A percentile compares a stretch with the other conserved stretches of the same genome.
phyloP scores from a whole-genome alignment of 1,139 yeast genomes.

The Debaryomyces subglobosus region DNA sequence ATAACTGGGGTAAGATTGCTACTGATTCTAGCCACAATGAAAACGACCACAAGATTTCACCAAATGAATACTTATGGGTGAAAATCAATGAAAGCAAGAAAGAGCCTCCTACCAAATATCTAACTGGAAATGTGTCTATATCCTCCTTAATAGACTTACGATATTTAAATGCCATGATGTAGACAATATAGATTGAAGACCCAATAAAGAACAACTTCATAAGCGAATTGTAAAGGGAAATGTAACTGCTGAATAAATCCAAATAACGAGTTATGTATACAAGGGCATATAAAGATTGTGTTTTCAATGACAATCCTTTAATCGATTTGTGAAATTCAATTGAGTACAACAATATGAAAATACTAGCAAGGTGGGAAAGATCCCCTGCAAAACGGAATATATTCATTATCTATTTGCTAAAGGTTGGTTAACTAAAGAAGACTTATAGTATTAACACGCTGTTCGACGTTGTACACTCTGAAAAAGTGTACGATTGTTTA shows the following conservation, averaged over 20 bases:
- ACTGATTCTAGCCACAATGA: slow-evolving; percentile 87
- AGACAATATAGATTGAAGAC: slow-evolving; percentile 75
- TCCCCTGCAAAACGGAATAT: slow-evolving; percentile 71
- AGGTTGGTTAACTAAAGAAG: neutral
- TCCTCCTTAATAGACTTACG: slow-evolving; percentile 54
- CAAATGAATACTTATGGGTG: slow-evolving; percentile 61
- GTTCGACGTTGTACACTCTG: neutral
- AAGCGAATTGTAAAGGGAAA: slow-evolving; percentile 72
- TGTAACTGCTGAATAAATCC: slow-evolving; percentile 62
- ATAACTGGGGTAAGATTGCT: slow-evolving; percentile 90
- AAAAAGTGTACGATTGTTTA: neutral
- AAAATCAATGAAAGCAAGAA: slow-evolving; percentile 62
- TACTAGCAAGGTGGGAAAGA: slow-evolving; percentile 79
- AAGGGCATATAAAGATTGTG: slow-evolving; percentile 76
- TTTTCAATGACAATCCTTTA: slow-evolving; percentile 85
- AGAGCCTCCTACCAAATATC: slow-evolving; percentile 70
- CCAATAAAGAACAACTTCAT: slow-evolving; percentile 83
- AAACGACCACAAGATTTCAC: slow-evolving; percentile 76
- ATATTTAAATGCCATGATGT: slow-evolving; percentile 67
- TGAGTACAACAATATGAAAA: slow-evolving; percentile 71
- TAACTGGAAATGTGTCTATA: slow-evolving; percentile 74
- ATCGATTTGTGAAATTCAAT: slow-evolving; percentile 69
- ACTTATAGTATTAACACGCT: slow-evolving; percentile 8
- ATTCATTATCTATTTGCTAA: slow-evolving; percentile 35
- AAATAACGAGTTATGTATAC: slow-evolving; percentile 83